Evolutionary conservation across 768 basidiomycete species (phyloP).

Genomic region (Boletus pseudopeckii): DNA sequence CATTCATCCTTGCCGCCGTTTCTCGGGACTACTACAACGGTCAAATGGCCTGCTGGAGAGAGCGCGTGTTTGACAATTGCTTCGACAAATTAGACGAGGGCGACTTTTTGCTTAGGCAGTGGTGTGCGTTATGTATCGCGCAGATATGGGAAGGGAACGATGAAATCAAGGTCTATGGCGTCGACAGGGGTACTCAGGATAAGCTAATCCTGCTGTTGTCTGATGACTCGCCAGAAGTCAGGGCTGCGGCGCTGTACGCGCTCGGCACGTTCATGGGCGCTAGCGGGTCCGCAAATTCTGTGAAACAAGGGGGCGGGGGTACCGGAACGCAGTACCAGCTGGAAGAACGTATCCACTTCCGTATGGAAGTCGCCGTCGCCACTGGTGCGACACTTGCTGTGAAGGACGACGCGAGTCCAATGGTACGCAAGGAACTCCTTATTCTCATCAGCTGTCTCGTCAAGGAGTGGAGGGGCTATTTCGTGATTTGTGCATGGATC

Average conservation of each 20-base stretch:
- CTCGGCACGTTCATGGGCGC: slow-evolving; percentile 93
- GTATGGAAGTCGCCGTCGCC: slow-evolving; percentile 88
- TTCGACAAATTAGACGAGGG: slow-evolving; percentile 80
- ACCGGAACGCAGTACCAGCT: slow-evolving; percentile 75
- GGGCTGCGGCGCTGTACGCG: slow-evolving; percentile 87
- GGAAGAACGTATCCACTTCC: slow-evolving; percentile 75
- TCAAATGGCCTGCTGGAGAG: slow-evolving; percentile 80
- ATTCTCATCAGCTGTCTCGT: slow-evolving; percentile 90
- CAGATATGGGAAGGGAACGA: slow-evolving; percentile 95
- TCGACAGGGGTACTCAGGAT: slow-evolving; percentile 77
- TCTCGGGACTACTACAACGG: slow-evolving; percentile 87
- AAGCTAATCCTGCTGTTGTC: slow-evolving; percentile 73
- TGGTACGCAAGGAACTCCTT: slow-evolving; percentile 92
- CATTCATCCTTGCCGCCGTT: slow-evolving; percentile 89
- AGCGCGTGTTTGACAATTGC: slow-evolving; percentile 83
- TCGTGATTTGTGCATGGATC: slow-evolving; percentile 94
- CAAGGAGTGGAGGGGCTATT: slow-evolving; percentile 95
- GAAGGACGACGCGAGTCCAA: slow-evolving; percentile 92
- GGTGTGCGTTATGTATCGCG: slow-evolving; percentile 90
- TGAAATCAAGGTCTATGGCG: slow-evolving; percentile 82
- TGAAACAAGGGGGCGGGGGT: slow-evolving; percentile 76
- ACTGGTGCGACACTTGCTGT: slow-evolving; percentile 86
- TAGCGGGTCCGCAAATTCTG: slow-evolving; percentile 66
- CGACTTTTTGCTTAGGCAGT: slow-evolving; percentile 91
- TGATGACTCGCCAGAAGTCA: slow-evolving; percentile 90